Base-by-base conservation (phyloP, 805 yeast species). In the Yarrowia sp. region DNA sequence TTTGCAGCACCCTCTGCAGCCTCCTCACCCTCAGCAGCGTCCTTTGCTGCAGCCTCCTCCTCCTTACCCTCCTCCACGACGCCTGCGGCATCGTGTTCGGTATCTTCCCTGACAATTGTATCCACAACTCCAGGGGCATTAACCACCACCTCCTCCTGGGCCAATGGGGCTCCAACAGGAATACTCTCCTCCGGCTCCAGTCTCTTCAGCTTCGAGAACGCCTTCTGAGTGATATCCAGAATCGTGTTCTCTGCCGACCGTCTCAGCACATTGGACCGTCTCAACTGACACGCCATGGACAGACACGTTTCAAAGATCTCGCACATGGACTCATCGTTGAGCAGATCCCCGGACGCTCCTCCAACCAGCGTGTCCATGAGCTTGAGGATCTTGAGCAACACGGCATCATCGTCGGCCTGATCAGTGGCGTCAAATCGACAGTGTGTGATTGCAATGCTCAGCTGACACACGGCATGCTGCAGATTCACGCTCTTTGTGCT, bases 351-450 rank as follows among this genome's bases (percentile, higher is more conserved):
- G 50, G 86, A 78, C 0, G 82, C 81, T n/a, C 92, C 84, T 18
- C 81, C 79, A 14, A 92, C 81, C 14, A 92, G 81, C 22, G 77
- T 74, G 69, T 91, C 93, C 70, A 93, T 79, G 31, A 93, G 78
- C 48, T 88, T 80, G 67, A 95, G 83, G 18, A 95, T 96, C 72
- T 90, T 90, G 61, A 93, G 80, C 51, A 95, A 78, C 3, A 95
- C 93, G 0, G 96, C 89, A 74, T 95, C 99, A 76, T 95, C 98
- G 47, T 90, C 88, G 39, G 88, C 83, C 74, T 91, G 96, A 73
- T 92, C 97, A 0, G 95, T 88, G 1, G 97, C 97, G 78, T 95
- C 98, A 74, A 95, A 95, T 51, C 97, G 84, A 76, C 98, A 95
- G 73, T 91, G 97, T 0, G 98, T 90, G 67, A 95, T 80, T 0